These are phyloP conservation scores for Aspergillus uvarum DNA, from an alignment of 2,329 filamentous ascomycete genomes.

Conservation along the genomic window DNA sequence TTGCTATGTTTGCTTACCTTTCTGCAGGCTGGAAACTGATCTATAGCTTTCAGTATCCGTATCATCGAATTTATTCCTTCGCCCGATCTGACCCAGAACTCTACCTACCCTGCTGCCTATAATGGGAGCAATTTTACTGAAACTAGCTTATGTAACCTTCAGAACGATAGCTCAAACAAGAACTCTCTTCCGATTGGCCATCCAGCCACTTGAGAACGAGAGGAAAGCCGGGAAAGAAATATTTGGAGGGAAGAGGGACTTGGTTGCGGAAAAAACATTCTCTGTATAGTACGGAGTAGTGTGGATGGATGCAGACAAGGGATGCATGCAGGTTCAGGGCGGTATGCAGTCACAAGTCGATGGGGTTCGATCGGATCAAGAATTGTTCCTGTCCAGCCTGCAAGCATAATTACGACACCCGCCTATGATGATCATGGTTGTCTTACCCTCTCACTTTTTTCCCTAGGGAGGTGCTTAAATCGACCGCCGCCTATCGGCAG, in stretches of 20 bases:
- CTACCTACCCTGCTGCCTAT: neutral
- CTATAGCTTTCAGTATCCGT: neutral
- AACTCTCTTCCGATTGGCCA: neutral
- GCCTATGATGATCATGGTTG: neutral
- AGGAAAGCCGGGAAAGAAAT: too few relatives aligned
- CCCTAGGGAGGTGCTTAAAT: conserved; percentile 3
- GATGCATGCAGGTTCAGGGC: conserved; percentile 19
- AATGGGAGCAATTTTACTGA: neutral
- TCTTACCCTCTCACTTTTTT: neutral
- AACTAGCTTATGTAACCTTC: too few relatives aligned
- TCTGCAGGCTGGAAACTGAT: neutral
- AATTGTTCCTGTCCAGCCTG: conserved; percentile 8
- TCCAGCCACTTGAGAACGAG: neutral
- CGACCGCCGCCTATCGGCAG: conserved; percentile 1
- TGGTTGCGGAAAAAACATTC: neutral
- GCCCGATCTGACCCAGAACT: neutral
- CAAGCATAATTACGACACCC: conserved; percentile 5
- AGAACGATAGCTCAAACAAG: too few relatives aligned
- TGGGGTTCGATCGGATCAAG: conserved; percentile 7
- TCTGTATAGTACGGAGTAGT: neutral
- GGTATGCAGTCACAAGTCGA: conserved; percentile 14
- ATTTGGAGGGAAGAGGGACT: neutral
- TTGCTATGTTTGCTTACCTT: too few relatives aligned
- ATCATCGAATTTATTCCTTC: neutral
- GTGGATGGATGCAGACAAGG: conserved; percentile 13